Evolutionary conservation across 2,329 filamentous ascomycete genomes (phyloP).

Genomic region (Fusarium anthophilum): DNA sequence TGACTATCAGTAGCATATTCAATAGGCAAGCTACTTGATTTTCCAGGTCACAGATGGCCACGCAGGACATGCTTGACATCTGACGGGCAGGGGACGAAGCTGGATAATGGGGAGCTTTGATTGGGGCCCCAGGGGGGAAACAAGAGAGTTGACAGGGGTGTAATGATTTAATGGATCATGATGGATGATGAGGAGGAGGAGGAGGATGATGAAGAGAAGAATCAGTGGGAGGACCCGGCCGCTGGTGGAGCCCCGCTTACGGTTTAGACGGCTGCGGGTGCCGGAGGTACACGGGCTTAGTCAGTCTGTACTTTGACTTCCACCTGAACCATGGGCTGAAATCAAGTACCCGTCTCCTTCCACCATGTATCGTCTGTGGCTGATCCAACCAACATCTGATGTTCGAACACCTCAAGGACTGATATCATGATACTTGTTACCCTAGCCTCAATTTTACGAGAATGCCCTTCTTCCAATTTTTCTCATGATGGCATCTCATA

Average conservation of each 20-base stretch:
- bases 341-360: neutral
- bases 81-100: slow-evolving; percentile 27
- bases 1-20: slow-evolving; percentile 9
- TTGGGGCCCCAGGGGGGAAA: slow-evolving; percentile 22
- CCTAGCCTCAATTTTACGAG: slow-evolving; percentile 28
- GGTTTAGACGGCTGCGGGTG: slow-evolving; percentile 33
- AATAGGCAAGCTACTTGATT: slow-evolving; percentile 14
- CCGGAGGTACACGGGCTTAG: slow-evolving; percentile 25
- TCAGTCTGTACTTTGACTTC: slow-evolving; percentile 12
- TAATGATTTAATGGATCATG: neutral
- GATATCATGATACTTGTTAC: slow-evolving; percentile 41
- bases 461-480: slow-evolving; percentile 20
- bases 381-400: slow-evolving; percentile 38
- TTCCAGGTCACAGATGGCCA: slow-evolving; percentile 5
- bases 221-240: slow-evolving; percentile 32
- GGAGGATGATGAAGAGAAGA: neutral
- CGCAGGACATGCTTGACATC: slow-evolving; percentile 28
- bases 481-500: slow-evolving; percentile 13
- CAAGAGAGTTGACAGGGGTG: neutral
- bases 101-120: slow-evolving; percentile 30
- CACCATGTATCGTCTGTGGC: slow-evolving; percentile 7
- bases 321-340: too few relatives aligned
- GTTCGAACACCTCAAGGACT: slow-evolving; percentile 22
- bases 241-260: slow-evolving; percentile 30
- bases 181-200: neutral